Base-by-base conservation (phyloP, 139 green algal species). In the Eudorina sp. region DNA sequence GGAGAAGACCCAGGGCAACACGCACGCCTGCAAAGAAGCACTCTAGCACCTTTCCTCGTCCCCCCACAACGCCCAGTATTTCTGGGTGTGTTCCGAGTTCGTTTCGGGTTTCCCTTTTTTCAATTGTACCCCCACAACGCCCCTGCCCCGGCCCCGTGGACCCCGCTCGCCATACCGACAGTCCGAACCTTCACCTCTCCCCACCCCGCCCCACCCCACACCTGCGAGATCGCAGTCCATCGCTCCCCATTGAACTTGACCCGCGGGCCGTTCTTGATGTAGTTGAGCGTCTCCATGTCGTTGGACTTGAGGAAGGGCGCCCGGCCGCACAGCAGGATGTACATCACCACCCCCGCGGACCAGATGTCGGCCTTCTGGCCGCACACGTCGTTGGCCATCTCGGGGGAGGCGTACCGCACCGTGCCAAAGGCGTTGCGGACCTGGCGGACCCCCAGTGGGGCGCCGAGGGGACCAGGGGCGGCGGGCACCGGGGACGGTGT, bases 281-380 rank as follows among this genome's bases (percentile, higher is more conserved):
- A 86, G 3, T 91, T 84, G 31, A 95, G 82, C 19, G 92, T 95
- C 23, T 93, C 89, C 23, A 90, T 38, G 70, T 94, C 92, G 53
- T 83, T 89, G 40, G 89, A 29, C 41, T 83, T 83, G 40, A 90
- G 55, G 83, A 92, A 92, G 31, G 89, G 89, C 76, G 85, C 70
- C 4, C 40, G 60, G 38, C 91, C 91, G 51, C 86, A 90, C 45
- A 94, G 89, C 90, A 94, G 89, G 36, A 93, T 82, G 86, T 93
- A 93, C 81, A 94, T 83, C 23, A 94, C 87, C 45, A 95, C 88
- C 21, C 93, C 93, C 31, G 89, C 92, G 58, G 83, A 92, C 93
- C 93, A 96, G 13, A 96, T 83, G 72, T 96, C 93, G 14, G 90
- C 94, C 68, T 92, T 93, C 76, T 94, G 93, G 16, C 93, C 93